Percentiles rank a stretch among this genome's conserved stretches.
phyloP scores from a whole-genome alignment of 441 rosid genomes.

The Isatis lusitanica region DNA sequence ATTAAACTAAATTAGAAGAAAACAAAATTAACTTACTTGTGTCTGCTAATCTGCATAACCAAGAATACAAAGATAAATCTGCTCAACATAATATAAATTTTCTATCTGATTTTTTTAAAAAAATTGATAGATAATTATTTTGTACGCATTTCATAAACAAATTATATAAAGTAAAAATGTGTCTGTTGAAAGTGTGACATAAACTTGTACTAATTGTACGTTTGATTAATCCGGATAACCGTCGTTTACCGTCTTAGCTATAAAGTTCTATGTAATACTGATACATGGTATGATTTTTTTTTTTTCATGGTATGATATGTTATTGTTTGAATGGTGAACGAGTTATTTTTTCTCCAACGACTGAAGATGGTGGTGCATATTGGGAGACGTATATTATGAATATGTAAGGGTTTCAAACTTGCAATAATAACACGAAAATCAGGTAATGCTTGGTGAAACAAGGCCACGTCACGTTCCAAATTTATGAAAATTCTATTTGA shows the following conservation, averaged over 20 bases:
- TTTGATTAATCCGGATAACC: too few species aligned
- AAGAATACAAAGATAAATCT: too few species aligned
- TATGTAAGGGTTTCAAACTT: background rate
- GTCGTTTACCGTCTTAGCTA: too few species aligned
- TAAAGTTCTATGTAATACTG: too few species aligned
- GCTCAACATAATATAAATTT: too few species aligned
- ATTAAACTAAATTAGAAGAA: background rate
- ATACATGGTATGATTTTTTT: too few species aligned
- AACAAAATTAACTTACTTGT: background rate
- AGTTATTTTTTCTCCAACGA: background rate
- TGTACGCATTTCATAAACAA: too few species aligned
- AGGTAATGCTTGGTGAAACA: conserved; percentile 5
- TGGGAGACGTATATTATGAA: background rate
- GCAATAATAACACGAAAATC: conserved; percentile 2
- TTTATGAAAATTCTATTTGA: conserved; percentile 27
- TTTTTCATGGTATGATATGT: background rate
- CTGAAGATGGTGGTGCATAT: background rate
- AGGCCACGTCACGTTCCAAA: conserved; percentile 29
- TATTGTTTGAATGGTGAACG: background rate
- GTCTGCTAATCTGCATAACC: too few species aligned
- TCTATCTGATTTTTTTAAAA: too few species aligned
- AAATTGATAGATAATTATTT: too few species aligned
- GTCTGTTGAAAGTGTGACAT: too few species aligned
- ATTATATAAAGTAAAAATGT: background rate
- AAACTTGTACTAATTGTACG: too few species aligned